Conservation (phyloP, 768 basidiomycete species). For the Suillus decipiens region DNA sequence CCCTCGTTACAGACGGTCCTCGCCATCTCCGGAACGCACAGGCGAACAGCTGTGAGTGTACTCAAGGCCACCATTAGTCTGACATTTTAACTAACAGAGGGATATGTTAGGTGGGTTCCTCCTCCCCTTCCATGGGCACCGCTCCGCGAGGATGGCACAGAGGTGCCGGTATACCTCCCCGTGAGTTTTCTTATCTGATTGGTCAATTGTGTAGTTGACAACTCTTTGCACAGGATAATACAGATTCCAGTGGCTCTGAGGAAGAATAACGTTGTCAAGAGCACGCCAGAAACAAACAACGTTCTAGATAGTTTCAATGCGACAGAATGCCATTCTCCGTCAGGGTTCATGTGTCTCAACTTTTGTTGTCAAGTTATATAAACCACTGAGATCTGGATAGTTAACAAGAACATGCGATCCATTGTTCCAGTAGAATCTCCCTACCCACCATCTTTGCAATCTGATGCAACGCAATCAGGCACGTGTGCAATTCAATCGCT, state of each 20-base stretch:
- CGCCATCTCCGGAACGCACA: conserved; percentile 4
- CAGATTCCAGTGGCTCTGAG: neutral
- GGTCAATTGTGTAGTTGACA: neutral
- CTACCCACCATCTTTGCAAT: conserved; percentile 21
- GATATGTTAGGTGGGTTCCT: neutral
- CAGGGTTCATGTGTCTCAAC: neutral
- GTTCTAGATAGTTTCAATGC: neutral
- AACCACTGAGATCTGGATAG: neutral
- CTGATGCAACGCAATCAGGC: conserved; percentile 11
- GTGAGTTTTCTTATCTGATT: neutral
- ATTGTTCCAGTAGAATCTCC: conserved; percentile 25
- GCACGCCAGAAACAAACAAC: too few relatives aligned
- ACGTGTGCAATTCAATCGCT: neutral
- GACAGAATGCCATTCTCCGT: neutral
- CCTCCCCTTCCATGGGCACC: conserved; percentile 4
- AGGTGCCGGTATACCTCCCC: neutral
- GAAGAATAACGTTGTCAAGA: neutral
- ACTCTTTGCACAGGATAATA: neutral
- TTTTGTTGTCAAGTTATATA: neutral
- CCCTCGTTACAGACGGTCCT: neutral
- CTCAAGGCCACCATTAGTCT: neutral
- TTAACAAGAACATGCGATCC: conserved; percentile 12
- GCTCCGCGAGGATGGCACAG: neutral
- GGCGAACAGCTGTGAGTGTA: conserved; percentile 2
- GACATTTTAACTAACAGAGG: neutral